Evolutionary conservation across 78 protist genomes (phyloP), one percentile per base, ranked within the genome.

Genomic region (Bodo saltans): DNA sequence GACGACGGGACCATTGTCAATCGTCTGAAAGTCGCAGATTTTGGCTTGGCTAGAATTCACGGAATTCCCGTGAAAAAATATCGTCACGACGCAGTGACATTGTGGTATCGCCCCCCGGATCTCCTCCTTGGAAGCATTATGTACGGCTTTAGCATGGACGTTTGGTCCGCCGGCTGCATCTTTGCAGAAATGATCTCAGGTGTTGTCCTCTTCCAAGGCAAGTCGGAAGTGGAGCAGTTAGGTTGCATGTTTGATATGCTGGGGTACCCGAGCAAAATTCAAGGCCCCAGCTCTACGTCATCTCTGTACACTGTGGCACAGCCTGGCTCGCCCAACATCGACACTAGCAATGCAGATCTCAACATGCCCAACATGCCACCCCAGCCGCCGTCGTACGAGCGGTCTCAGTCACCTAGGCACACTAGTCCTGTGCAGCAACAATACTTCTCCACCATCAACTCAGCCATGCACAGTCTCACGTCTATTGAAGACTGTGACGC

Each of bases 81-180:
- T 91, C 94, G 99, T 11, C 96, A 96, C 91, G 99, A 98, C 86
- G 99, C 92, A 1, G 99, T 98, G 37, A 98, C 99, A 0, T 89
- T 98, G 32, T 98, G 99, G 99, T 98, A 98, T 85, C 91, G 99
- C 30, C 97, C 99, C 0, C 99, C 99, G 25, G 99, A 98, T 75
- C 96, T 98, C 3, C 90, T 98, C 70, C 78, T 98, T 81, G 99
- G 99, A 1, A 88, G 95, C 30, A 88, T 88, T 41, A 88, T 95
- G 52, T 98, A 98, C 88, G 76, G 95, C 30, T 95, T 99, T 0
- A 94, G 98, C 3, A 94, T 98, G 38, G 99, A 97, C 88, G 85
- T 98, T 28, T 98, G 99, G 99, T 83, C 94, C 28, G 94, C 94
- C 41, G 99, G 99, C 42, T 97, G 99, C 91, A 97, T 97, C 88